phyloP scores from a whole-genome alignment of 345 rosid species.

The Sonneratia alba region DNA sequence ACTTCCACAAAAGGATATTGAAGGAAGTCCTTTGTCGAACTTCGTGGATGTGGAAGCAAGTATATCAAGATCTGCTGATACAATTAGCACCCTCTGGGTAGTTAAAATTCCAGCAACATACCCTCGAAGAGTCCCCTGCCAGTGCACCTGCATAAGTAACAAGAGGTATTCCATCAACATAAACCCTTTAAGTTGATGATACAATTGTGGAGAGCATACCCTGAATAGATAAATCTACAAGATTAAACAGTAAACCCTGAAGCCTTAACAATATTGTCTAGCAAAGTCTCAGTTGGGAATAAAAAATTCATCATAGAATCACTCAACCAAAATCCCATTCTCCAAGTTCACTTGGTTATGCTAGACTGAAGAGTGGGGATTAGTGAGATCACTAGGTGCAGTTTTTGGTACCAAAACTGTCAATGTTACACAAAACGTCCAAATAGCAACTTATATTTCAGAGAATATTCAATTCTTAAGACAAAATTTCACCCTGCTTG shows the following conservation, averaged over 20 bases:
- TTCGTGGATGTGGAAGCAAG: slow-evolving; percentile 73
- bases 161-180: neutral
- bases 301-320: neutral
- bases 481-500: neutral
- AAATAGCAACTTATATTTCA: neutral
- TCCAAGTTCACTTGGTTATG: neutral
- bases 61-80: slow-evolving; percentile 80
- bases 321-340: neutral
- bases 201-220: neutral
- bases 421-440: neutral
- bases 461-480: neutral
- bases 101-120: slow-evolving; percentile 91
- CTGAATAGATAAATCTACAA: neutral
- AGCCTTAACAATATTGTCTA: neutral
- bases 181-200: neutral
- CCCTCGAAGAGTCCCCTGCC: slow-evolving; percentile 93
- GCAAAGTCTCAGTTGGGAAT: neutral
- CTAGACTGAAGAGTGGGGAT: neutral
- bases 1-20: slow-evolving; percentile 57
- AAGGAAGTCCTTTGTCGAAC: slow-evolving; percentile 88
- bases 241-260: no score
- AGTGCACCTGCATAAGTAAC: slow-evolving; percentile 50
- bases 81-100: slow-evolving; percentile 85
- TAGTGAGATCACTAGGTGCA: neutral
- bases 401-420: neutral